Conservation (phyloP, 2,329 filamentous ascomycete genomes). For the Dactylellina sp. region DNA sequence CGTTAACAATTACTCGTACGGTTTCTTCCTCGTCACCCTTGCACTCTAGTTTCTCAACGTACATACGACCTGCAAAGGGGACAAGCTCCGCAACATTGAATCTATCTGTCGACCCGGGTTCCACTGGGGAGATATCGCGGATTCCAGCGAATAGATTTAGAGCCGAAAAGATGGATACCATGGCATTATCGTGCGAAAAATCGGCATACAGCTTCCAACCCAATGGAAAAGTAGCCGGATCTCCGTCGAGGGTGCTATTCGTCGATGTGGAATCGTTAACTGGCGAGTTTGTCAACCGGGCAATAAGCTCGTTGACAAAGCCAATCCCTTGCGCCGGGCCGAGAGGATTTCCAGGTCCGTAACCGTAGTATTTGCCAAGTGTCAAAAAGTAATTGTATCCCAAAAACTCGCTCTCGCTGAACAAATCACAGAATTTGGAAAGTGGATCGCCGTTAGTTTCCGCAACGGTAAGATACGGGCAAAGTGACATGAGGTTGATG, state of each 20-base stretch:
- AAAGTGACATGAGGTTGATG: conserved; percentile 85
- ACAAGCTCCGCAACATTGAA: conserved; percentile 83
- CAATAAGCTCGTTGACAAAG: conserved; percentile 87
- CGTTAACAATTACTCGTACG: conserved; percentile 84
- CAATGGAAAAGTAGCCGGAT: conserved; percentile 78
- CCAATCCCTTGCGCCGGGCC: conserved; percentile 88
- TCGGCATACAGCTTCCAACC: conserved; percentile 79
- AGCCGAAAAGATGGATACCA: conserved; percentile 80
- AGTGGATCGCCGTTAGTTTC: conserved; percentile 67
- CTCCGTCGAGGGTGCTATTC: conserved; percentile 79
- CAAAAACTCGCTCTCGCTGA: conserved; percentile 78
- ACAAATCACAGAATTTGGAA: conserved; percentile 81
- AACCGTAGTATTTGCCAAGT: conserved; percentile 86
- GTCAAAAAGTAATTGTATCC: conserved; percentile 84
- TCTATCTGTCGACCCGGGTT: conserved; percentile 68
- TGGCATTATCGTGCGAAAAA: conserved; percentile 91
- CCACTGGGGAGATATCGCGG: conserved; percentile 68
- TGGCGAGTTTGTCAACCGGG: conserved; percentile 76
- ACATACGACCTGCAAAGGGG: conserved; percentile 82
- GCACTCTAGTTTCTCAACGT: conserved; percentile 89
- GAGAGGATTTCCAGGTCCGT: conserved; percentile 79
- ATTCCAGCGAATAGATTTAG: conserved; percentile 81
- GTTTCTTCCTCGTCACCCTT: conserved; percentile 71
- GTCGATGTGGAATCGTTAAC: conserved; percentile 80
- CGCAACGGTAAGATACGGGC: conserved; percentile 84